A percentile compares a stretch with the other conserved stretches of the same genome.
phyloP scores from a whole-genome alignment of 179 eudicot species.

The Spinacia oleracea region DNA sequence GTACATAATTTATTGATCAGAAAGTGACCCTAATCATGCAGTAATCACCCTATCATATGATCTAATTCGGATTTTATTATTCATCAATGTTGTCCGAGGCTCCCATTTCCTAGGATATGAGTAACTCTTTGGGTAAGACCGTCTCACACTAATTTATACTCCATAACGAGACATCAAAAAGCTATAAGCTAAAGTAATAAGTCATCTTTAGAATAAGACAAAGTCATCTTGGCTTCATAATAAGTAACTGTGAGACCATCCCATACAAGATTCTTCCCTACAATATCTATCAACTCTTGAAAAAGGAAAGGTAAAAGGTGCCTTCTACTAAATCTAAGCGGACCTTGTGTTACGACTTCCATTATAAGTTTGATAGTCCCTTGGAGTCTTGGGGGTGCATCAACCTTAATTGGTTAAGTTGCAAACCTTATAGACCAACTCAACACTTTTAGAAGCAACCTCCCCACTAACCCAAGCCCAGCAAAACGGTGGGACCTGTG shows the following conservation, averaged over 20 bases:
- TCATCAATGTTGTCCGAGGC: slow-evolving; percentile 3
- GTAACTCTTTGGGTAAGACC: not conserved
- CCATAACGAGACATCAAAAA: not conserved
- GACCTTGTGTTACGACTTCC: not conserved
- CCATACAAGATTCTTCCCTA: not conserved
- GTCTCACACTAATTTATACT: not conserved
- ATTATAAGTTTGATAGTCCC: not conserved
- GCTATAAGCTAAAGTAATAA: too few relatives aligned
- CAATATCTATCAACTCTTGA: not conserved
- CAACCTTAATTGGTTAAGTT: not conserved
- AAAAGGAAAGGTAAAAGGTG: not conserved
- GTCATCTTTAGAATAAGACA: too few relatives aligned
- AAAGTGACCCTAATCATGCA: slow-evolving; percentile 14
- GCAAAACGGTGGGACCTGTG: not conserved
- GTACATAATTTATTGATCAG: slow-evolving; percentile 7
- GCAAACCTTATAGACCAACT: not conserved
- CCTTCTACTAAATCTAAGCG: not conserved
- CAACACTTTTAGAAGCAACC: slow-evolving; percentile 2
- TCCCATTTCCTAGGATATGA: not conserved
- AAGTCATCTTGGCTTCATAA: too few relatives aligned
- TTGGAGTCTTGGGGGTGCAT: not conserved
- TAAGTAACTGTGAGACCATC: not conserved
- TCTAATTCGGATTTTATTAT: not conserved
- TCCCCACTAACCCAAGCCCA: not conserved
- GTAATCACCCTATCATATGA: not conserved